These are phyloP conservation scores for Fraxinus cuspidata DNA, from an alignment of 257 asterid genomes.

Conservation along the genomic window DNA sequence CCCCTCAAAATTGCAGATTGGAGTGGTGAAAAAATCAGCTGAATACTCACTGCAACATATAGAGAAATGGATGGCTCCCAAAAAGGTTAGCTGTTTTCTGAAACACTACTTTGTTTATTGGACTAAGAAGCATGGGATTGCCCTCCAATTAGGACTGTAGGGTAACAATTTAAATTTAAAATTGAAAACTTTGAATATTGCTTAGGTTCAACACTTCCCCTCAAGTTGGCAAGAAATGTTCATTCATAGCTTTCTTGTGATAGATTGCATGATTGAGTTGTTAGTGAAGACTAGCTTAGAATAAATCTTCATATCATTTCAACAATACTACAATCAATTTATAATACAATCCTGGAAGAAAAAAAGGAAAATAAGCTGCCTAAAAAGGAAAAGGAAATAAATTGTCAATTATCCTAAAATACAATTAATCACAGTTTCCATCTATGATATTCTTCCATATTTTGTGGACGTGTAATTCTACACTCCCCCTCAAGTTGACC, in stretches of 20 bases:
- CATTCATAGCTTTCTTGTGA: not conserved
- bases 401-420: too few species aligned
- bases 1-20: slow-evolving; percentile 48
- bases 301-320: too few species aligned
- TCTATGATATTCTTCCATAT: too few species aligned
- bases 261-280: not conserved
- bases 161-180: not conserved
- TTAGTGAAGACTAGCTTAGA: too few species aligned
- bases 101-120: not conserved
- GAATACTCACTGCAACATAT: slow-evolving; percentile 45
- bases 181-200: not conserved
- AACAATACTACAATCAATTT: too few species aligned
- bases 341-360: too few species aligned
- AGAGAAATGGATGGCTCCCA: slow-evolving; percentile 79
- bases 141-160: not conserved
- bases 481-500: too few species aligned
- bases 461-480: too few species aligned
- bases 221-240: not conserved
- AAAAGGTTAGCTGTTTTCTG: slow-evolving; percentile 52
- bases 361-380: too few species aligned
- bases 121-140: not conserved
- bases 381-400: too few species aligned
- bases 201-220: not conserved
- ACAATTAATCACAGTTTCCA: too few species aligned
- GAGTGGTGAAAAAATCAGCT: slow-evolving; percentile 76